A percentile compares a stretch with the other conserved stretches of the same genome.
Conservation (phyloP, 2,329 filamentous ascomycete species). For the Curvularia eragrostidis region DNA sequence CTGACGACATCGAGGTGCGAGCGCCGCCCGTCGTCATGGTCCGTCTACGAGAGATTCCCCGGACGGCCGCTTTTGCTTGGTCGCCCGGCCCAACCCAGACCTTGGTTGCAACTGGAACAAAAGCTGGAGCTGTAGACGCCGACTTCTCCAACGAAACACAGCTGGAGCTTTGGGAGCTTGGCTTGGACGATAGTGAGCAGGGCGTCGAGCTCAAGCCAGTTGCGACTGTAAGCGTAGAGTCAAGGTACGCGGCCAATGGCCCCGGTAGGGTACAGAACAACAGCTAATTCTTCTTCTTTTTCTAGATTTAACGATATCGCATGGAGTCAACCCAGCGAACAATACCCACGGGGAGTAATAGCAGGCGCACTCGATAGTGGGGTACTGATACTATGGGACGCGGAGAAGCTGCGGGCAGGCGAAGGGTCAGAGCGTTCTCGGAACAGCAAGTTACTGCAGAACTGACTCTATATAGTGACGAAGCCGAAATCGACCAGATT, state of each 20-base stretch:
- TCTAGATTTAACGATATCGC: conserved; percentile 93
- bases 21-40: conserved; percentile 71
- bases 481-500: conserved; percentile 84
- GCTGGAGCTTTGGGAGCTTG: conserved; percentile 94
- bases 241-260: conserved; percentile 67
- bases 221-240: conserved; percentile 83
- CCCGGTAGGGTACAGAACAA: background rate
- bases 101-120: conserved; percentile 89
- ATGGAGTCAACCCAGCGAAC: conserved; percentile 83
- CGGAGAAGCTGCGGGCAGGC: conserved; percentile 67
- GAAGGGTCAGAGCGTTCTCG: conserved; percentile 53
- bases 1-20: conserved; percentile 42
- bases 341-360: conserved; percentile 85
- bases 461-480: conserved; percentile 62
- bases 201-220: conserved; percentile 85
- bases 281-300: conserved; percentile 30
- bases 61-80: conserved; percentile 98
- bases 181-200: conserved; percentile 76
- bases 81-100: conserved; percentile 80
- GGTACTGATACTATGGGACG: conserved; percentile 91
- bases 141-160: conserved; percentile 98
- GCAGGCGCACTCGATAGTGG: conserved; percentile 95
- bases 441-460: conserved; percentile 55
- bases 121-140: conserved; percentile 92
- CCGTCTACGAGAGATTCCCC: conserved; percentile 91